phyloP scores from a whole-genome alignment of 768 basidiomycete genomes.

The Obba rivulosa region DNA sequence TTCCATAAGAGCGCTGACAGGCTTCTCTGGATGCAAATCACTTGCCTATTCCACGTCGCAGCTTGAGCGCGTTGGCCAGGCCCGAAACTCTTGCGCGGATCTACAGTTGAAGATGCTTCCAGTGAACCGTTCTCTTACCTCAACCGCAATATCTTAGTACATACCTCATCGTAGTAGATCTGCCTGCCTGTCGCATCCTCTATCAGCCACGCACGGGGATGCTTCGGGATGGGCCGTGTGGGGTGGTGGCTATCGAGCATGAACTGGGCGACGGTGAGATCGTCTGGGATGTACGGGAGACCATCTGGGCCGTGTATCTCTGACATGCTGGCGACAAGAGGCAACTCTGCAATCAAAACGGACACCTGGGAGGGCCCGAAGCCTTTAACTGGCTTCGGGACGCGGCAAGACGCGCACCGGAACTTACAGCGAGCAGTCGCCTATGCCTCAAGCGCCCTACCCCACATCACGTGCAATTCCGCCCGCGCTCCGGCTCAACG shows the following conservation, averaged over 20 bases:
- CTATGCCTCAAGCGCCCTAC: too few species aligned
- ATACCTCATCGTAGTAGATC: slow-evolving; percentile 38
- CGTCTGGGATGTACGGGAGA: slow-evolving; percentile 39
- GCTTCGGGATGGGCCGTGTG: slow-evolving; percentile 30
- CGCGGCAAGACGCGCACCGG: too few species aligned
- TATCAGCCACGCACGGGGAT: slow-evolving; percentile 40
- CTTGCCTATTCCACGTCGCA: slow-evolving; percentile 41
- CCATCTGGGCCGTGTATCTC: slow-evolving; percentile 18
- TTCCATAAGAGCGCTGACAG: not conserved
- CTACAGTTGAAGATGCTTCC: slow-evolving; percentile 23
- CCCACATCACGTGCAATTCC: too few species aligned
- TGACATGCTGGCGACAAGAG: slow-evolving; percentile 8
- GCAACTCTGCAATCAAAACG: too few species aligned
- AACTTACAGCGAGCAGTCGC: too few species aligned
- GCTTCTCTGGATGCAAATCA: not conserved
- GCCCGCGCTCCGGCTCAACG: too few species aligned
- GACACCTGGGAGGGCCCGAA: too few species aligned
- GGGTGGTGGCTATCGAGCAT: slow-evolving; percentile 42
- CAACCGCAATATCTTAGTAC: not conserved
- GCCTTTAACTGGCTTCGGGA: too few species aligned
- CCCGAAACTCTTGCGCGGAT: slow-evolving; percentile 38
- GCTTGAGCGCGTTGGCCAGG: slow-evolving; percentile 43
- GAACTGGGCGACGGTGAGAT: slow-evolving; percentile 51
- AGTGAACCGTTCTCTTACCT: not conserved
- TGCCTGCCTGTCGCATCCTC: slow-evolving; percentile 42